Base-by-base conservation (phyloP, 345 rosid species). In the Gossypium thurberi region DNA sequence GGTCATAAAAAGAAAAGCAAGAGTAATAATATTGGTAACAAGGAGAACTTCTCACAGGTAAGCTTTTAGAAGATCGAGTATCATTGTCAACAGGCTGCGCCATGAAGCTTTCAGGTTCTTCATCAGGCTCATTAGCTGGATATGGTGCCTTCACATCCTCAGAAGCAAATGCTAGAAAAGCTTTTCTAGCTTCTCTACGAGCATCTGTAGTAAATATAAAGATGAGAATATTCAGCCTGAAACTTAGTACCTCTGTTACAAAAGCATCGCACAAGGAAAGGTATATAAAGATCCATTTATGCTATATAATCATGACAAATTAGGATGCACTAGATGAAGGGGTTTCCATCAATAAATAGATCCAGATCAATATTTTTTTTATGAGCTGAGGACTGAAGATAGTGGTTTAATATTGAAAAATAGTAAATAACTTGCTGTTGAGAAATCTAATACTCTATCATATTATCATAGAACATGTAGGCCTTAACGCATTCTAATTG, bases 121-220 rank as follows among this genome's bases (percentile, higher is more conserved):
- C 87, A 44, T 48, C 75, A 78, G 80, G 74, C 71, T 78, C 83
- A 73, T 85, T 83, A 46, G 76, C n/a, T 23, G 26, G 65, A 72
- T 83, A 68, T 37, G 72, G 66, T 47, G 74, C 55, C 55, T 83
- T 83, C 26, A 75, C 79, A 77, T 88, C 90, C 80, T 88, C 87
- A 58, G 88, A 70, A 61, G 96, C 84, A 84, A 92, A 91, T 77
- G 99, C 98, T 73, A 95, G 77, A 60, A 92, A 86, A 71, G 99
- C 98, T 82, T 85, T 92, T 82, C 99, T 92, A 76, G 98, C 98
- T 88, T 95, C 94, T 80, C 97, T 86, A 73, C 93, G 98, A 80
- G 89, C 93, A 87, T 89, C 99, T 91, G 82, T 74, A 44, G 26
- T 17, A 73, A 44, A 65, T 65, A 74, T 60, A 47, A 56, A 63